Evolutionary conservation across 345 rosid genomes (phyloP).

Genomic region (Noccaea bulbosa): DNA sequence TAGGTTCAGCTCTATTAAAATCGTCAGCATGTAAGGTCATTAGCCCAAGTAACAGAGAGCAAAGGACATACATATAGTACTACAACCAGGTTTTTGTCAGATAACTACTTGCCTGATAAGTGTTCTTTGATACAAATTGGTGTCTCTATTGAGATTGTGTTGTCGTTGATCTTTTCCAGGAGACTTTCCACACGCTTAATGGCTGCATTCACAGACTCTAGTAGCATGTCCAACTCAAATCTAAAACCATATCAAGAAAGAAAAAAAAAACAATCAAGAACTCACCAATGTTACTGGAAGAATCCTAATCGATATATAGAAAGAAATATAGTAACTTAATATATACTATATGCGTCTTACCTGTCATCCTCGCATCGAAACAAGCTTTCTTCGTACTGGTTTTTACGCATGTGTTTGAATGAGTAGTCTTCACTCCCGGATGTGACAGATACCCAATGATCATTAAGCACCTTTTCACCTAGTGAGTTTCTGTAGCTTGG

Average conservation of each 20-base stretch:
- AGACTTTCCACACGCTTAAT: constrained; percentile 83
- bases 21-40: constrained; percentile 34
- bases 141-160: constrained; percentile 61
- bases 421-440: constrained; percentile 99
- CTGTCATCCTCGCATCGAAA: constrained; percentile 99
- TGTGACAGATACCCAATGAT: constrained; percentile 98
- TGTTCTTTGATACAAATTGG: constrained; percentile 77
- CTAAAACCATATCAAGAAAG: constrained; percentile 52
- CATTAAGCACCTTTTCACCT: constrained; percentile 87
- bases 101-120: constrained; percentile 65
- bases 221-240: constrained; percentile 97
- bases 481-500: constrained; percentile 84
- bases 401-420: constrained; percentile 98
- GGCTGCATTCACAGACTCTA: constrained; percentile 85
- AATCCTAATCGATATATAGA: constrained; percentile 11
- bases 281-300: constrained; percentile 2
- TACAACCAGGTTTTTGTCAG: constrained; percentile 19
- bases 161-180: constrained; percentile 73
- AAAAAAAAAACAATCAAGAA: constrained; percentile 22
- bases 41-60: constrained; percentile 23
- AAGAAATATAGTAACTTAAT: constrained; percentile 17
- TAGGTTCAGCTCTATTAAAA: constrained; percentile 69
- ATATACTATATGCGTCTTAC: constrained; percentile 45
- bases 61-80: constrained; percentile 17
- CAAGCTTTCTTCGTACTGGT: constrained; percentile 98